Evolutionary conservation across 257 asterid species (phyloP).

Genomic region (Voacanga thouarsii): DNA sequence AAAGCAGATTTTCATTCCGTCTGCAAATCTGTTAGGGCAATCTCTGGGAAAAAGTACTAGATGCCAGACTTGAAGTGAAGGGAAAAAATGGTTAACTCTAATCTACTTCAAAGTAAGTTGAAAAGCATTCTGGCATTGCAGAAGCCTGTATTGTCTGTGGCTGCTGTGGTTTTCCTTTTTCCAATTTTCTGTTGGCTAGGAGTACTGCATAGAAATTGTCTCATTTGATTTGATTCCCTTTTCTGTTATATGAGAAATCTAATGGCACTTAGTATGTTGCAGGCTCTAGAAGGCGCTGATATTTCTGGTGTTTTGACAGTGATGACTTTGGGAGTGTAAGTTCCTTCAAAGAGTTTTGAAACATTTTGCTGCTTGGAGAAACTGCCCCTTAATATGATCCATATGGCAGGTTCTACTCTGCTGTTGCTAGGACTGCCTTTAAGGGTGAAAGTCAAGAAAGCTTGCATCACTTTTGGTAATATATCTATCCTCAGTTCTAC

Average conservation of each 20-base stretch:
- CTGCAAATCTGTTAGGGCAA: no score
- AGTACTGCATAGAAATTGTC: background rate
- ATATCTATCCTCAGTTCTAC: slow-evolving; percentile 9
- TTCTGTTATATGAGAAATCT: slow-evolving; percentile 13
- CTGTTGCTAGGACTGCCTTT: slow-evolving; percentile 89
- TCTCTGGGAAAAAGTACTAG: no score
- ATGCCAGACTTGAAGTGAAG: no score
- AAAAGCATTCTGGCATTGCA: no score
- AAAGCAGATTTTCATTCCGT: no score
- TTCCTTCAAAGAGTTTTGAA: slow-evolving; percentile 17
- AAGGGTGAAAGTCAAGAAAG: slow-evolving; percentile 95
- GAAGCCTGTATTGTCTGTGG: no score
- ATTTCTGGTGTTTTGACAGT: slow-evolving; percentile 92
- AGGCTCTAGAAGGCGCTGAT: slow-evolving; percentile 83
- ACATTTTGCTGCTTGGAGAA: slow-evolving; percentile 25
- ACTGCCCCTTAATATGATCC: slow-evolving; percentile 33
- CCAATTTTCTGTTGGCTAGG: background rate
- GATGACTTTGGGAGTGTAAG: slow-evolving; percentile 97
- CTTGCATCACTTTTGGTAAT: slow-evolving; percentile 89
- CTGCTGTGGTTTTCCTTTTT: background rate
- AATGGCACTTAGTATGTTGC: slow-evolving; percentile 29
- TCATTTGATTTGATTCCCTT: background rate
- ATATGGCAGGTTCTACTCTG: slow-evolving; percentile 81
- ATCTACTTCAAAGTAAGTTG: no score
- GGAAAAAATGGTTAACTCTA: no score